A percentile compares a stretch with the other conserved stretches of the same genome.
Conservation (phyloP, 129 eudicot genomes). For the Lactuca sativa region DNA sequence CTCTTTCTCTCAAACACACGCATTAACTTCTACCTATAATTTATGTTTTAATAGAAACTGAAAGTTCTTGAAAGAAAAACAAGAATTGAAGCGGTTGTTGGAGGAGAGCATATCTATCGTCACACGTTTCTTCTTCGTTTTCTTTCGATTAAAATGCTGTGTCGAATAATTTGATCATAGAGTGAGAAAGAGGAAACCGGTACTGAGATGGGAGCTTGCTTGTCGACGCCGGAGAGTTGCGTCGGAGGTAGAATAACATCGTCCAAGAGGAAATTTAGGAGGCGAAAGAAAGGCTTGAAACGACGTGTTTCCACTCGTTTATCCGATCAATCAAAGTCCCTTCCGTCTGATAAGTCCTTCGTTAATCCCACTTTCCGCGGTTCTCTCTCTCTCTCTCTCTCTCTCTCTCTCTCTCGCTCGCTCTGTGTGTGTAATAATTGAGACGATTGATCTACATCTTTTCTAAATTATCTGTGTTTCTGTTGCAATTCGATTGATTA, state of each 20-base stretch:
- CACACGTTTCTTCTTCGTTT: constrained; percentile 24
- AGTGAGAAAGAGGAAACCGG: neutral
- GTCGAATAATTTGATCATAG: constrained; percentile 5
- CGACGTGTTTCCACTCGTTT: constrained; percentile 54
- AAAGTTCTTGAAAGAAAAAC: neutral
- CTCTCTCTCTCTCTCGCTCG: constrained; percentile 15
- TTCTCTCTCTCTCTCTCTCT: constrained; percentile 6
- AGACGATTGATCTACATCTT: constrained; percentile 12
- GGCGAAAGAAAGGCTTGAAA: constrained; percentile 37
- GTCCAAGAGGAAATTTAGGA: constrained; percentile 39
- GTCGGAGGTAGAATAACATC: constrained; percentile 46
- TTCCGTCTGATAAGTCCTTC: constrained; percentile 50
- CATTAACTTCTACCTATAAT: neutral
- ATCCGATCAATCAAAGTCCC: constrained; percentile 43
- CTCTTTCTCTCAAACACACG: neutral
- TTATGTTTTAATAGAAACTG: neutral
- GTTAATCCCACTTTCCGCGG: constrained; percentile 43
- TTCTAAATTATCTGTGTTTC: neutral
- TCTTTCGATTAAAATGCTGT: constrained; percentile 16
- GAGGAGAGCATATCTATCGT: constrained; percentile 4
- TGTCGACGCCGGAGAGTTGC: constrained; percentile 67
- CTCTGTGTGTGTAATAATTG: constrained; percentile 6
- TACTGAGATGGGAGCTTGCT: constrained; percentile 75
- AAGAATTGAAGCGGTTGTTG: constrained; percentile 26
- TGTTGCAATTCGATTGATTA: constrained; percentile 2